Conservation (phyloP, 768 basidiomycete species). For the Tricholoma matsutake region DNA sequence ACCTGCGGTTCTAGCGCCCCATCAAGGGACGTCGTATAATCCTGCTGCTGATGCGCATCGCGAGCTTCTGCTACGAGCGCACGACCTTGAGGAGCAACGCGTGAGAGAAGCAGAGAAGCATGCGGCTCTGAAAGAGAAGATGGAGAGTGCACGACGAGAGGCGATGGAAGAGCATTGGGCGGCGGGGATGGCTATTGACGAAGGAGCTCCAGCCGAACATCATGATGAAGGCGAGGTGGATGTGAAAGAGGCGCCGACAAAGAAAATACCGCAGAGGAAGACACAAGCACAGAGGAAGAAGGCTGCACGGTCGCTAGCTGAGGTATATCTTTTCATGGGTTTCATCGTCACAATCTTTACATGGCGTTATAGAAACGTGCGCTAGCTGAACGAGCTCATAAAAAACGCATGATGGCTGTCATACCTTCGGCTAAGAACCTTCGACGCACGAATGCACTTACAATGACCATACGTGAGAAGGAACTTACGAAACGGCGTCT, state of each 20-base stretch:
- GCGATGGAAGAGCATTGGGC: slow-evolving; percentile 35
- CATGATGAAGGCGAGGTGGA: slow-evolving; percentile 36
- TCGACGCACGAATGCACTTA: slow-evolving; percentile 37
- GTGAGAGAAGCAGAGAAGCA: slow-evolving; percentile 52
- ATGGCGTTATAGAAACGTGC: slow-evolving; percentile 52
- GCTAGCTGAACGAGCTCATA: slow-evolving; percentile 53
- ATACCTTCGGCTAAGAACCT: slow-evolving; percentile 55
- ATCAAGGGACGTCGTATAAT: slow-evolving; percentile 87
- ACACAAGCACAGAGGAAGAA: slow-evolving; percentile 59
- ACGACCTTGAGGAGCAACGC: slow-evolving; percentile 59
- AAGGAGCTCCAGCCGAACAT: slow-evolving; percentile 25
- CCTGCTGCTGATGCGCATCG: slow-evolving; percentile 73
- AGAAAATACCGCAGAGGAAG: slow-evolving; percentile 41
- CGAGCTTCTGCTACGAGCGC: slow-evolving; percentile 65
- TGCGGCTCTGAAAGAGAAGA: slow-evolving; percentile 50
- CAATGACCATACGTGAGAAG: slow-evolving; percentile 39
- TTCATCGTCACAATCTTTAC: not conserved
- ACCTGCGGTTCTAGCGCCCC: slow-evolving; percentile 68
- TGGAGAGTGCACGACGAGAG: slow-evolving; percentile 45
- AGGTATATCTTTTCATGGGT: slow-evolving; percentile 41
- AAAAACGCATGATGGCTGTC: slow-evolving; percentile 58
- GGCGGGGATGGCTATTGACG: slow-evolving; percentile 66
- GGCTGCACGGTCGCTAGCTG: slow-evolving; percentile 58
- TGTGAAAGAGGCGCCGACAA: slow-evolving; percentile 30
- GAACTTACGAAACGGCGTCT: slow-evolving; percentile 40